Conservation (phyloP, 768 basidiomycete genomes). For the Sporobolomyces phaffii region DNA sequence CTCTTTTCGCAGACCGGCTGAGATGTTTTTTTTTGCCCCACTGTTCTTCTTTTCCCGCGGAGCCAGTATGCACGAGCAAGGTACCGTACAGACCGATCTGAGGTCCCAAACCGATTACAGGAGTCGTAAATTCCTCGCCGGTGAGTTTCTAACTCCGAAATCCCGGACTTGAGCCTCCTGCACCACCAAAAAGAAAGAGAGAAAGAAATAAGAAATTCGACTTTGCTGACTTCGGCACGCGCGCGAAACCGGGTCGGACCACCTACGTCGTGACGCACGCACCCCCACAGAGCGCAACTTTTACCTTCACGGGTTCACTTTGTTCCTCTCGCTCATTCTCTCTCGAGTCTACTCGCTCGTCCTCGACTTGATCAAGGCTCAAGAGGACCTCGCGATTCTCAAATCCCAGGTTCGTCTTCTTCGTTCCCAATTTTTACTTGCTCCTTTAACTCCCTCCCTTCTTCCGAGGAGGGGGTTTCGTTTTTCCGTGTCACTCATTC, state of each 20-base stretch:
- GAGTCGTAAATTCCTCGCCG: conserved; percentile 85
- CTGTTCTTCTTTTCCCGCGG: too few species aligned
- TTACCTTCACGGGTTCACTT: conserved; percentile 75
- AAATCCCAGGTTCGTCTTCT: conserved; percentile 55
- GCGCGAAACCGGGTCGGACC: too few species aligned
- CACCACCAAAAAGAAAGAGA: too few species aligned
- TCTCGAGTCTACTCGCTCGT: conserved; percentile 87
- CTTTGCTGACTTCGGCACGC: background rate
- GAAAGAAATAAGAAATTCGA: too few species aligned
- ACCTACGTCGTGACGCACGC: too few species aligned
- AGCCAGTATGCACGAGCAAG: conserved; percentile 53
- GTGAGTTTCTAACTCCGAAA: conserved; percentile 47
- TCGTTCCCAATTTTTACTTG: background rate
- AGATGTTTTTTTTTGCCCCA: too few species aligned
- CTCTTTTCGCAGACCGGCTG: too few species aligned
- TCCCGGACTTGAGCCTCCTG: too few species aligned
- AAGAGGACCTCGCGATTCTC: conserved; percentile 77
- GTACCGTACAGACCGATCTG: conserved; percentile 52
- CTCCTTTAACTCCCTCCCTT: too few species aligned
- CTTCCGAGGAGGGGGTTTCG: background rate
- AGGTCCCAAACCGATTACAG: conserved; percentile 81
- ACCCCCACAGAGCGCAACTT: conserved; percentile 70
- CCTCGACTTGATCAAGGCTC: conserved; percentile 80
- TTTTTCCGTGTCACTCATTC: background rate
- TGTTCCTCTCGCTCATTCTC: conserved; percentile 92